Base-by-base conservation (phyloP, 306 rosid species). In the Quercus alba region DNA sequence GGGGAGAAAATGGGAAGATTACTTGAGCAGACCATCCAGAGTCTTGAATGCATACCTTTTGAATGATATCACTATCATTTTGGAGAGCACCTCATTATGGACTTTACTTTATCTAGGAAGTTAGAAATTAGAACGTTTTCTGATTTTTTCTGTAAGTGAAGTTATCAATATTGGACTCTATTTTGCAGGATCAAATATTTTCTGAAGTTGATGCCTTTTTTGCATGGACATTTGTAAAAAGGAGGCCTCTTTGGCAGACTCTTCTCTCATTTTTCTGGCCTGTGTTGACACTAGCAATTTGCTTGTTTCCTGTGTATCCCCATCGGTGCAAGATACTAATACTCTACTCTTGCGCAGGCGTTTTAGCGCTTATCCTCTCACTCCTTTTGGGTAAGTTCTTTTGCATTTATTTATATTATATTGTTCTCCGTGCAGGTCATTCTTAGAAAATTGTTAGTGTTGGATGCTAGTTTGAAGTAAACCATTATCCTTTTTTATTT, bases 251-350 rank as follows among this genome's bases (percentile, higher is more conserved):
- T 64, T 96, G 99, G 99, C 98, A 96, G 91, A 96, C 99, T 0
- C 99, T 96, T 70, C 98, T 96, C 73, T 89, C 99, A 30, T 90
- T 96, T 78, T 91, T 86, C 93, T 96, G 99, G 99, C 99, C 98
- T 10, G 99, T 96, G 80, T 77, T 93, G 78, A 96, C 99, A 6
- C 85, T 96, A 85, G 99, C 99, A 74, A 96, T 96, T 63, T 96
- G 99, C 90, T 85, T 96, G 86, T 96, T 96, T 89, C 99, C 99
- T 15, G 98, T 96, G 73, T 96, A 96, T 74, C 99, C 99, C 76
- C 98, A 91, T 88, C 82, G 90, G 74, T 91, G 97, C 98, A 96
- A 96, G 89, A 86, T 96, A 58, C 73, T 95, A 79, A 90, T 93
- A 85, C 97, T 95, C 79, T 95, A 95, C 92, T 91, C 96, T 1